Evolutionary conservation across 1,284 basidiomycete genomes (phyloP).

Genomic region (Ceratobasidium sp.): DNA sequence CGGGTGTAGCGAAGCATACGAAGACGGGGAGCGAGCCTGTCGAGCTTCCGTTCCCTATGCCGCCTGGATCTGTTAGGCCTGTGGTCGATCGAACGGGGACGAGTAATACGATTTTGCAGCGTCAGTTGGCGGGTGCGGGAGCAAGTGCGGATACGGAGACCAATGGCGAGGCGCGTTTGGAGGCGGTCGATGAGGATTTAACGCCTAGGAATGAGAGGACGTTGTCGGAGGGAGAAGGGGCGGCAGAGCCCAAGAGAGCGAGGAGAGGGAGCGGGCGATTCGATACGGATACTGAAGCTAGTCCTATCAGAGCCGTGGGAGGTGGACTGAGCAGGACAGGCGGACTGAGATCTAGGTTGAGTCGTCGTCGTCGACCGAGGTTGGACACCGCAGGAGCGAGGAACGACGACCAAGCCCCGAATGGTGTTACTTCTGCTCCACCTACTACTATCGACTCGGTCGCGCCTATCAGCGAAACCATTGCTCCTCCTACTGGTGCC

Average conservation of each 20-base stretch:
- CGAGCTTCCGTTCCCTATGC: conserved; percentile 22
- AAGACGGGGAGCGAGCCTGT: conserved; percentile 21
- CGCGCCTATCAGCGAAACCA: too few relatives aligned
- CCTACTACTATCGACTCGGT: too few relatives aligned
- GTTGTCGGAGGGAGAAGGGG: conserved; percentile 20
- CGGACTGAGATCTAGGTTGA: too few relatives aligned
- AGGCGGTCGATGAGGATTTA: conserved; percentile 11
- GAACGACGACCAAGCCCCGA: too few relatives aligned
- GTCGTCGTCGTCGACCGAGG: conserved; percentile 24
- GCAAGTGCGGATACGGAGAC: too few relatives aligned
- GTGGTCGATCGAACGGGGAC: conserved; percentile 36
- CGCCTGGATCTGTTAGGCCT: conserved; percentile 28
- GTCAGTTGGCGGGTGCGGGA: background rate
- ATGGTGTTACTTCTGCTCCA: too few relatives aligned
- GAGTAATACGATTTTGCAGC: conserved; percentile 17
- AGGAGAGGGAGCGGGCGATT: background rate
- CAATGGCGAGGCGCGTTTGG: conserved; percentile 17
- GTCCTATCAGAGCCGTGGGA: background rate
- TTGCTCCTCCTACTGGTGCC: too few relatives aligned
- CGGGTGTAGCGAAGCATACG: background rate
- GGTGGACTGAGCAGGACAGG: too few relatives aligned
- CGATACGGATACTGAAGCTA: conserved; percentile 20
- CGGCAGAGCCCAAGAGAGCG: background rate
- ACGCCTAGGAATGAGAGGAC: background rate
- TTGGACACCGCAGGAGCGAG: background rate